phyloP scores from a whole-genome alignment of 805 yeast species.

The Sugiyamaella boreocaroliniensis region DNA sequence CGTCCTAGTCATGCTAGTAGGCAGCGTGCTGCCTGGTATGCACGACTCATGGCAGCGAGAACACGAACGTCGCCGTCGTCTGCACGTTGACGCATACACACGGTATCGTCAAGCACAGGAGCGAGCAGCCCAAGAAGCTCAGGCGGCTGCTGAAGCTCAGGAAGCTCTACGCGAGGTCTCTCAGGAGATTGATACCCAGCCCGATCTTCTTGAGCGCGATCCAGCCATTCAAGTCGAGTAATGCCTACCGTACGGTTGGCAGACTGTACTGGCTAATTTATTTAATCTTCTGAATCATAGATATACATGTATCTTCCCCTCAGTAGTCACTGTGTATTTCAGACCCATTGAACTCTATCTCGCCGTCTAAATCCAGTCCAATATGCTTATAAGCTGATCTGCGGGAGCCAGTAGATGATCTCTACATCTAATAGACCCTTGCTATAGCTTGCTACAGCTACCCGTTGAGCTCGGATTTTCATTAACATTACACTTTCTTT shows the following conservation, averaged over 20 bases:
- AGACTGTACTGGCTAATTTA: neutral
- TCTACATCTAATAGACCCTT: no score
- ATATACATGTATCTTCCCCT: no score
- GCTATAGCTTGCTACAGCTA: no score
- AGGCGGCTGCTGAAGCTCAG: neutral
- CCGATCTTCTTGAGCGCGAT: neutral
- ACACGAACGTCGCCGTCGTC: neutral
- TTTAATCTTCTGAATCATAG: neutral
- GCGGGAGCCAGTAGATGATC: no score
- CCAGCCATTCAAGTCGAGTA: neutral
- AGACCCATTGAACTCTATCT: no score
- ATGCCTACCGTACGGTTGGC: no score
- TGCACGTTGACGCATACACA: neutral
- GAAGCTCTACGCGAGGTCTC: slow-evolving; percentile 1
- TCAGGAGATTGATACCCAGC: neutral
- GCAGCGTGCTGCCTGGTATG: slow-evolving; percentile 15
- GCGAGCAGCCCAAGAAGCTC: neutral
- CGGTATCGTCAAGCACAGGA: slow-evolving; percentile 2
- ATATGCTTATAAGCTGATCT: no score
- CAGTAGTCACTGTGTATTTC: no score
- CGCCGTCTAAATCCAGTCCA: no score
- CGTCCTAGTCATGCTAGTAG: slow-evolving; percentile 8
- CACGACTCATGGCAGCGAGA: slow-evolving; percentile 16
- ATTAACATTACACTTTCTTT: no score
- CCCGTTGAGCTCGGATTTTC: no score